Evolutionary conservation across 768 basidiomycete species (phyloP).

Genomic region (Megacollybia marginata): DNA sequence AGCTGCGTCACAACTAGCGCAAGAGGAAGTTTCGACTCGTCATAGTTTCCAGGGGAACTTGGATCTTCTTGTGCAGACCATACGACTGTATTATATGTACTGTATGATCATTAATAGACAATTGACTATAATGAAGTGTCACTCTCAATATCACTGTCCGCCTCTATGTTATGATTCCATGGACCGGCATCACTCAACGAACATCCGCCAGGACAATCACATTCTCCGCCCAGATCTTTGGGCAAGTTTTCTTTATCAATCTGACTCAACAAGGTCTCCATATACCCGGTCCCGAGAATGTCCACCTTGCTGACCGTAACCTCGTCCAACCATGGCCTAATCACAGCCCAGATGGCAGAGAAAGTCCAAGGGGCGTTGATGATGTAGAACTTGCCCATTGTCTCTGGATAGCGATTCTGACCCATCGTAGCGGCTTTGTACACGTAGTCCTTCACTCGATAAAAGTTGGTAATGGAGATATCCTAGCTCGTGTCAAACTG

Average conservation of each 20-base stretch:
- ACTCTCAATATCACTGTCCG: background rate
- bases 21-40: no score
- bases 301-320: slow-evolving; percentile 95
- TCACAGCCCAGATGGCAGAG: slow-evolving; percentile 76
- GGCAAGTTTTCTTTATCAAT: slow-evolving; percentile 83
- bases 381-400: slow-evolving; percentile 98
- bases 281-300: slow-evolving; percentile 74
- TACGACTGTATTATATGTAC: no score
- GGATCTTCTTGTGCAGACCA: no score
- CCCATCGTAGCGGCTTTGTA: slow-evolving; percentile 67
- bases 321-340: slow-evolving; percentile 92
- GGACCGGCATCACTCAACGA: slow-evolving; percentile 87
- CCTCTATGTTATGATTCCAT: slow-evolving; percentile 47
- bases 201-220: slow-evolving; percentile 74
- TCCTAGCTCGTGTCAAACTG: slow-evolving; percentile 47
- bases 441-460: slow-evolving; percentile 90
- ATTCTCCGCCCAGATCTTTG: slow-evolving; percentile 75
- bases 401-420: slow-evolving; percentile 88
- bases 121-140: no score
- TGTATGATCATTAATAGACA: no score
- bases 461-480: slow-evolving; percentile 71
- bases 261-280: slow-evolving; percentile 70
- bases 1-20: no score
- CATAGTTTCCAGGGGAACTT: no score
- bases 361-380: slow-evolving; percentile 96